A percentile compares a stretch with the other conserved stretches of the same genome.
Conservation (phyloP, 768 basidiomycete species). For the Rhodosporidiobolus sp. region DNA sequence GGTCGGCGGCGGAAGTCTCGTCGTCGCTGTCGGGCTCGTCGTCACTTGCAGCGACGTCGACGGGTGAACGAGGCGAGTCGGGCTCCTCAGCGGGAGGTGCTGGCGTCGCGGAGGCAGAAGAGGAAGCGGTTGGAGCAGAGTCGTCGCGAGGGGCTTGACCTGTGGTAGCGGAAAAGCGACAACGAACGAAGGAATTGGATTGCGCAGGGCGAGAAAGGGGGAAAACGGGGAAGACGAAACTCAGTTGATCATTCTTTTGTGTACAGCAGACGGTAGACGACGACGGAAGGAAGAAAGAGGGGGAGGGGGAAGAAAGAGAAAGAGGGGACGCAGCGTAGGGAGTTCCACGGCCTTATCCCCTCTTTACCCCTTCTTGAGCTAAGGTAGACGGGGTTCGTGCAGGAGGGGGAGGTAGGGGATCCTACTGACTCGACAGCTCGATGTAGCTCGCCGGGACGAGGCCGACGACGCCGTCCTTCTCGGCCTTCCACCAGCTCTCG, state of each 20-base stretch:
- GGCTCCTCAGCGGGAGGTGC: not conserved
- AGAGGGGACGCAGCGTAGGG: constrained; percentile 51
- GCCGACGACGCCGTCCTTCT: constrained; percentile 77
- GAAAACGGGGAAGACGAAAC: not conserved
- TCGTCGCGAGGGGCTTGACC: not conserved
- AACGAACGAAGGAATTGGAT: constrained; percentile 5
- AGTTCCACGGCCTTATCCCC: constrained; percentile 68
- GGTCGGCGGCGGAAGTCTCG: constrained; percentile 46
- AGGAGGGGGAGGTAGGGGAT: not conserved
- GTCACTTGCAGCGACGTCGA: constrained; percentile 10
- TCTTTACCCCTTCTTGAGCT: constrained; percentile 32
- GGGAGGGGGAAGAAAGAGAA: constrained; percentile 16
- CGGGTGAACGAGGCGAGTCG: not conserved
- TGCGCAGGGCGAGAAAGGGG: constrained; percentile 2
- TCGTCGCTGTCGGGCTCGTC: constrained; percentile 35
- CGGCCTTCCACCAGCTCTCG: constrained; percentile 93
- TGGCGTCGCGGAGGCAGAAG: not conserved
- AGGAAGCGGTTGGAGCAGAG: not conserved
- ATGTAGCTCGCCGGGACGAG: constrained; percentile 90
- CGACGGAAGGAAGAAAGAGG: not conserved
- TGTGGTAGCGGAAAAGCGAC: not conserved
- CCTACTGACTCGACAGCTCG: constrained; percentile 85
- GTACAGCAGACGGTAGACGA: not conserved
- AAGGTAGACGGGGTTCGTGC: not conserved
- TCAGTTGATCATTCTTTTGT: constrained; percentile 10